Evolutionary conservation across 179 eudicot genomes (phyloP).

Genomic region (Silene coronaria): DNA sequence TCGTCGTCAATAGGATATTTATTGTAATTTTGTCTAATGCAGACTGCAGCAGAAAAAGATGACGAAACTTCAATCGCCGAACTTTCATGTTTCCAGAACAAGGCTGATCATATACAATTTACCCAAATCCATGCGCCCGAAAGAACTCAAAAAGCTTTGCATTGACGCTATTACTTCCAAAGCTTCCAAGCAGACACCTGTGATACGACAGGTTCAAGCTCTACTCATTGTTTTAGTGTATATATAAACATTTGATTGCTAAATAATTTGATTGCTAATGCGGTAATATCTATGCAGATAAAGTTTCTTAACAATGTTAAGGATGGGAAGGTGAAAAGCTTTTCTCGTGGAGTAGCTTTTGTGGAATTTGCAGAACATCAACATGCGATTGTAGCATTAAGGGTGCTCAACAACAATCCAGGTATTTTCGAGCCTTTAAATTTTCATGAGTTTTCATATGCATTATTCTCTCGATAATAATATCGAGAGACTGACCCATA

Average conservation of each 20-base stretch:
- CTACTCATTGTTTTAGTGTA: slow-evolving; percentile 2
- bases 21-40: slow-evolving; percentile 25
- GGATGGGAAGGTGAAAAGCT: slow-evolving; percentile 53
- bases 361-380: slow-evolving; percentile 87
- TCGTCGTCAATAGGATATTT: background rate
- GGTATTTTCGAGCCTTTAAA: slow-evolving; percentile 36
- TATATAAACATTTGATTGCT: background rate
- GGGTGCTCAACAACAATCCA: slow-evolving; percentile 96
- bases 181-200: slow-evolving; percentile 84
- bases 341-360: slow-evolving; percentile 95
- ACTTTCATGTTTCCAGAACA: slow-evolving; percentile 82
- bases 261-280: background rate
- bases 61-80: slow-evolving; percentile 80
- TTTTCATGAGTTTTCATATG: background rate
- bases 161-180: slow-evolving; percentile 78
- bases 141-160: slow-evolving; percentile 57
- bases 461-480: no score
- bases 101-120: slow-evolving; percentile 82
- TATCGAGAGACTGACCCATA: no score
- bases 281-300: slow-evolving; percentile 39
- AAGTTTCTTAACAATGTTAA: slow-evolving; percentile 66
- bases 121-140: slow-evolving; percentile 71
- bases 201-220: slow-evolving; percentile 62
- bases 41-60: slow-evolving; percentile 75
- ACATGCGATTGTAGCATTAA: slow-evolving; percentile 90